Conservation (phyloP, 2,329 filamentous ascomycete genomes). For the Zymoseptoria pseudotritici region DNA sequence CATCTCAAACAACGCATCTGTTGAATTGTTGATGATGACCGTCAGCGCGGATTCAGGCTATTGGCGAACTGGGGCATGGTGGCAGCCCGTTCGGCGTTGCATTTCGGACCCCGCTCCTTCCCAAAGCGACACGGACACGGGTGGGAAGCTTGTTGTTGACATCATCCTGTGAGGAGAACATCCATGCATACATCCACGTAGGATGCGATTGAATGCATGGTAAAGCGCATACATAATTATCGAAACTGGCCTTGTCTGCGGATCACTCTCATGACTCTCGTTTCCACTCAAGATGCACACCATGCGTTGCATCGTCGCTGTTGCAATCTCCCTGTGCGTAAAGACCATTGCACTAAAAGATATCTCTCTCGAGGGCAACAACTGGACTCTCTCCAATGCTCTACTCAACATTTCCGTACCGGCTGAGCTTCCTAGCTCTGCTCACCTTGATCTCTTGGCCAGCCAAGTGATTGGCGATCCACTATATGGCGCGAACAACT, state of each 20-base stretch:
- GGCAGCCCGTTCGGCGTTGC: not conserved
- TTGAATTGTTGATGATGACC: not conserved
- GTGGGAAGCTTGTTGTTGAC: not conserved
- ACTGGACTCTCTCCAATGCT: slow-evolving; percentile 32
- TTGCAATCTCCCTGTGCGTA: slow-evolving; percentile 3
- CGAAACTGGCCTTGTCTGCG: not conserved
- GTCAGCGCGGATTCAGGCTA: not conserved
- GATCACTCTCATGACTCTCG: not conserved
- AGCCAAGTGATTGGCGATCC: slow-evolving; percentile 47
- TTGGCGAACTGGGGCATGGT: not conserved
- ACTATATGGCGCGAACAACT: slow-evolving; percentile 53
- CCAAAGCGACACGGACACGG: not conserved
- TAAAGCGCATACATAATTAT: not conserved
- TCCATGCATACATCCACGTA: not conserved
- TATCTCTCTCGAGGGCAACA: slow-evolving; percentile 34
- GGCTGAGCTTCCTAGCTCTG: slow-evolving; percentile 50
- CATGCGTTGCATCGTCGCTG: not conserved
- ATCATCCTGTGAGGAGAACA: not conserved
- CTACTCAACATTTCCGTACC: slow-evolving; percentile 46
- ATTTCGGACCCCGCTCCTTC: not conserved
- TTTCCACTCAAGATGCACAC: not conserved
- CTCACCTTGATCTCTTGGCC: slow-evolving; percentile 51
- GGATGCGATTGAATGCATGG: not conserved
- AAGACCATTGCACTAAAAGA: slow-evolving; percentile 25
- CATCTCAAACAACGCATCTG: not conserved